Evolutionary conservation across 306 rosid genomes (phyloP).

Genomic region (Morella rubra): DNA sequence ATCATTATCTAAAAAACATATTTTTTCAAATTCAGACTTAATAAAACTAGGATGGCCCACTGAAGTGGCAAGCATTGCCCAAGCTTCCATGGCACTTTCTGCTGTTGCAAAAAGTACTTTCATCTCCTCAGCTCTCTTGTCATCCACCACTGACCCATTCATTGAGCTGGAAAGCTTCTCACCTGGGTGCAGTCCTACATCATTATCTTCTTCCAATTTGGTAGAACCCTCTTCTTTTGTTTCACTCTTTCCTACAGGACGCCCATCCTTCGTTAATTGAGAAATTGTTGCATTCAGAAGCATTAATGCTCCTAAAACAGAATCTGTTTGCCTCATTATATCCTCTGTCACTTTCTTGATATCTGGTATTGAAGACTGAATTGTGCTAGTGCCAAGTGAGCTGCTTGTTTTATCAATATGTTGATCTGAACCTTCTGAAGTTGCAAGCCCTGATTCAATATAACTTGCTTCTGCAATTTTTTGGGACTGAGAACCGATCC

Average conservation of each 20-base stretch:
- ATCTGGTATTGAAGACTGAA: constrained; percentile 74
- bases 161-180: constrained; percentile 41
- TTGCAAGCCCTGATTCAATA: constrained; percentile 87
- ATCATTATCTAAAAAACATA: constrained; percentile 81
- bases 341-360: constrained; percentile 69
- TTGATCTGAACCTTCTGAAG: constrained; percentile 49
- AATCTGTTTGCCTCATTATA: constrained; percentile 82
- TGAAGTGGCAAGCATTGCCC: constrained; percentile 97
- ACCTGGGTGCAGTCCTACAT: constrained; percentile 23
- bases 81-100: constrained; percentile 96
- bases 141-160: constrained; percentile 49
- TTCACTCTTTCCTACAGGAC: constrained; percentile 41
- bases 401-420: constrained; percentile 37
- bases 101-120: constrained; percentile 80
- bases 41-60: constrained; percentile 92
- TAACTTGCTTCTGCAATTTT: constrained; percentile 69
- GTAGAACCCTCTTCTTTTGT: constrained; percentile 36
- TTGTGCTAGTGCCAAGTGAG: constrained; percentile 45
- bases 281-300: constrained; percentile 81
- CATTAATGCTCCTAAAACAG: constrained; percentile 87
- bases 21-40: constrained; percentile 89
- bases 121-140: constrained; percentile 78
- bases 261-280: constrained; percentile 56
- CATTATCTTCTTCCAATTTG: constrained; percentile 35
- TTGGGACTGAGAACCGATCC: constrained; percentile 72